Percentiles rank a stretch among this genome's conserved stretches.
Conservation (phyloP, 441 rosid species). For the Daphne laureola region DNA sequence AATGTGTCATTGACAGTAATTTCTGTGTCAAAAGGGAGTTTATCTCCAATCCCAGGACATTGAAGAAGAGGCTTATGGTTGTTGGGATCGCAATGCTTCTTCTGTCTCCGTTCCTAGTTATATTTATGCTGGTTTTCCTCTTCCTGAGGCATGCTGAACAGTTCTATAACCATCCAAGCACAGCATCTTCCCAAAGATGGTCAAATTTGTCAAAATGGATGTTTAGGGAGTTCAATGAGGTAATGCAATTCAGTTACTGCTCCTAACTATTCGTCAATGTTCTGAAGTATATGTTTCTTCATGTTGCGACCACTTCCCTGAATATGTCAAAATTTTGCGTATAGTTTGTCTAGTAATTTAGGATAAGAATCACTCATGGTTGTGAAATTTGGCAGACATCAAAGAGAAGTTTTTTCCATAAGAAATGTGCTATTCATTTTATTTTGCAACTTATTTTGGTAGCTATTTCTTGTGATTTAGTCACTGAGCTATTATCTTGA, state of each 20-base stretch:
- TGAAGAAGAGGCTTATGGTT: conserved; percentile 81
- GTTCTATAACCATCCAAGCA: conserved; percentile 93
- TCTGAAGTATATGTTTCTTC: conserved; percentile 1
- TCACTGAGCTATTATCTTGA: conserved; percentile 10
- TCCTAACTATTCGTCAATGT: conserved; percentile 2
- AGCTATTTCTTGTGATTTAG: no score
- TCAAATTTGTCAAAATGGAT: conserved; percentile 96
- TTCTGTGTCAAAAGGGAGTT: conserved; percentile 87
- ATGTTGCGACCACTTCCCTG: conserved; percentile 1
- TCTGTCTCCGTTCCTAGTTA: conserved; percentile 91
- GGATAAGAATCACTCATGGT: not conserved
- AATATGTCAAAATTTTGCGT: not conserved
- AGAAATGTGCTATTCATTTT: no score
- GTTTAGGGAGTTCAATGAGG: conserved; percentile 97
- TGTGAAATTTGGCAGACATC: no score
- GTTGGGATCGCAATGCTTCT: conserved; percentile 91
- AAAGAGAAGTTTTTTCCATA: no score
- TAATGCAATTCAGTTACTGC: conserved; percentile 18
- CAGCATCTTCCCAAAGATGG: conserved; percentile 97
- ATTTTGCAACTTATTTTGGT: no score
- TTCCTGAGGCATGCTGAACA: conserved; percentile 97
- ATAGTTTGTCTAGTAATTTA: conserved; percentile 1
- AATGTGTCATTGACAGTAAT: conserved; percentile 50
- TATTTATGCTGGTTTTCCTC: conserved; percentile 92
- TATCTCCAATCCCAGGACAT: conserved; percentile 63